A percentile compares a stretch with the other conserved stretches of the same genome.
Evolutionary conservation across 331 rosid genomes (phyloP).

Genomic region (Arachis monticola): DNA sequence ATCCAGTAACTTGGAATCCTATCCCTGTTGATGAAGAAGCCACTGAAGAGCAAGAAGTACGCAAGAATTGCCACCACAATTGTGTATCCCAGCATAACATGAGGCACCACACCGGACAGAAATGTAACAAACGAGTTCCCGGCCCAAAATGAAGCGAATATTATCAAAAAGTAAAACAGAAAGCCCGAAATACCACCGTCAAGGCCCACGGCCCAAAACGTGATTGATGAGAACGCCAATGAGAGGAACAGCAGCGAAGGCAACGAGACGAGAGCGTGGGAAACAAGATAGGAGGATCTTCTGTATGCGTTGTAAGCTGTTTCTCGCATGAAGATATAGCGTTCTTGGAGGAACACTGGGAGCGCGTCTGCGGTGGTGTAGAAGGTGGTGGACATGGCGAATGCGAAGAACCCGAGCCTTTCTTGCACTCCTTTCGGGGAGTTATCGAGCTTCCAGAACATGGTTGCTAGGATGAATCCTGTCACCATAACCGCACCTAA

Average conservation of each 20-base stretch:
- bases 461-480: slow-evolving; percentile 82
- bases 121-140: slow-evolving; percentile 91
- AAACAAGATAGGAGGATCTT: slow-evolving; percentile 70
- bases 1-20: slow-evolving; percentile 88
- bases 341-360: slow-evolving; percentile 88
- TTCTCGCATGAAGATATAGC: slow-evolving; percentile 92
- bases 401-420: slow-evolving; percentile 85
- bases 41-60: slow-evolving; percentile 85
- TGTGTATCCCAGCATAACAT: slow-evolving; percentile 89
- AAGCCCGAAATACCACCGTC: slow-evolving; percentile 76
- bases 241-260: slow-evolving; percentile 69
- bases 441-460: slow-evolving; percentile 78
- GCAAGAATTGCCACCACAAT: slow-evolving; percentile 88
- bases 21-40: slow-evolving; percentile 84
- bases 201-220: slow-evolving; percentile 94
- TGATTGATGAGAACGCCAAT: slow-evolving; percentile 55
- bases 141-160: slow-evolving; percentile 84
- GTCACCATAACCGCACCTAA: slow-evolving; percentile 79
- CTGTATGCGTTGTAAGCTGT: slow-evolving; percentile 87
- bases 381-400: slow-evolving; percentile 97
- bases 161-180: slow-evolving; percentile 65
- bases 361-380: slow-evolving; percentile 95
- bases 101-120: slow-evolving; percentile 90
- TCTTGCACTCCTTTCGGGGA: slow-evolving; percentile 86
- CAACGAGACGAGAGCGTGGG: slow-evolving; percentile 61